These are phyloP conservation scores for Coleophoma eucalyptorum DNA, from an alignment of 2,329 filamentous ascomycete species.

Conservation along the genomic window DNA sequence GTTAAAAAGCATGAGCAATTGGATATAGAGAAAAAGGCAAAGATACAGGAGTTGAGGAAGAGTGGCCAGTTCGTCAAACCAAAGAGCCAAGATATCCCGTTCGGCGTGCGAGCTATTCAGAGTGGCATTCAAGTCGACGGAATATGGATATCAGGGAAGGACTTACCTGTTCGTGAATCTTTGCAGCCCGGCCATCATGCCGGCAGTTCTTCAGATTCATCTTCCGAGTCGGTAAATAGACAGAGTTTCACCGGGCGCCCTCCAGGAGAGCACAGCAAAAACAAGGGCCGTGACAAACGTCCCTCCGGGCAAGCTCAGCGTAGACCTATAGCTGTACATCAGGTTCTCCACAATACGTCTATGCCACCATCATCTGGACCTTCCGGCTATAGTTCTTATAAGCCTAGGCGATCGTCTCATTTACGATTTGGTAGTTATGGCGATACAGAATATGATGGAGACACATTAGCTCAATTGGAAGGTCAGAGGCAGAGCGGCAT, in stretches of 20 bases:
- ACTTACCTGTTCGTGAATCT: constrained; percentile 18
- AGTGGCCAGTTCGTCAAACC: constrained; percentile 36
- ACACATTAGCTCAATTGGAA: constrained; percentile 21
- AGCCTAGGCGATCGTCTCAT: constrained; percentile 28
- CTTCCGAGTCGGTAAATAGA: neutral
- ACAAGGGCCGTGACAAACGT: too few species aligned
- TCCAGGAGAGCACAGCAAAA: neutral
- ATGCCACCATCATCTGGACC: neutral
- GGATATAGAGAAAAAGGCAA: constrained; percentile 61
- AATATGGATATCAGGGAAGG: constrained; percentile 59
- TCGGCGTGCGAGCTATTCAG: constrained; percentile 82
- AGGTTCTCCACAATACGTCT: neutral
- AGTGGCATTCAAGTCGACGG: constrained; percentile 81
- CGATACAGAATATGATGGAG: constrained; percentile 16
- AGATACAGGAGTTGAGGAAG: constrained; percentile 48
- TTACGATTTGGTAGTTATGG: constrained; percentile 26
- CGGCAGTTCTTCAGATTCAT: constrained; percentile 10
- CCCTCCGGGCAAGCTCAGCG: too few species aligned
- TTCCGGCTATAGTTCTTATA: constrained; percentile 19
- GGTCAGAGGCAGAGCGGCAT: constrained; percentile 9
- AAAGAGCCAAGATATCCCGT: constrained; percentile 64
- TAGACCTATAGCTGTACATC: neutral
- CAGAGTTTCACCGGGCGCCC: neutral
- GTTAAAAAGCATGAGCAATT: constrained; percentile 56
- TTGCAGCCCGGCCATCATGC: constrained; percentile 11